Base-by-base conservation (phyloP, 2,329 filamentous ascomycete species). In the Colletotrichum liriopes region DNA sequence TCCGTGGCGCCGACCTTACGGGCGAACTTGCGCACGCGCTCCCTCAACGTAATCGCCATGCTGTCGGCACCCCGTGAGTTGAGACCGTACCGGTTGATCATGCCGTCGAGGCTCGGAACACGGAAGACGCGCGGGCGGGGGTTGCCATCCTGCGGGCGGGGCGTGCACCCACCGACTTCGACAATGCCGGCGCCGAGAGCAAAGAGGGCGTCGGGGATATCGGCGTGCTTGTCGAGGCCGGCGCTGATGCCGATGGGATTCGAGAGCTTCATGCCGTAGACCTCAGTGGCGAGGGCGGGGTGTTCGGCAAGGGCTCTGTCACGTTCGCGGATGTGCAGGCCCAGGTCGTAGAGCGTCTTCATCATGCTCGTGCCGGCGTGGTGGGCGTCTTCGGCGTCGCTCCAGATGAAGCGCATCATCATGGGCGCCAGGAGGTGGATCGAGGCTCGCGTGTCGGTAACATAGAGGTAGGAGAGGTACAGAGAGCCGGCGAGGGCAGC, bases 191-290 rank as follows among this genome's bases (percentile, higher is more conserved):
- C 92, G 41, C 96, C 96, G 3, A 98, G 85, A 9, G 92, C 94
- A 79, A 98, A 93, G 45, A 99, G 87, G 18, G 92, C 89, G 77
- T 96, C 93, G 1, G 95, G 93, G 65, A 98, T 92, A 74, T 98
- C 94, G 65, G 92, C 96, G 79, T 97, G 90, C 86, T 99, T 98
- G 85, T 98, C 96, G 54, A 99, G 91, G 12, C 96, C 96, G 6
- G 94, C 96, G n/a, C 94, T 97, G 74, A 97, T 98, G 68, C 93
- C 96, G 77, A 99, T 91, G 1, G 96, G 96, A 82, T 98, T 98
- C 77, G 89, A 86, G 58, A 99, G 84, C 5, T 85, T 87, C 73
- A 93, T 89, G 45, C 93, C 94, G 80, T 97, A 98, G 26, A 98
- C 92, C 16, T 84, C 80, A 20, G 80, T 77, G 26, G 79, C 76